A percentile compares a stretch with the other conserved stretches of the same genome.
These are phyloP conservation scores for Metarhizium album DNA, from an alignment of 2,329 filamentous ascomycete genomes.

Conservation along the genomic window DNA sequence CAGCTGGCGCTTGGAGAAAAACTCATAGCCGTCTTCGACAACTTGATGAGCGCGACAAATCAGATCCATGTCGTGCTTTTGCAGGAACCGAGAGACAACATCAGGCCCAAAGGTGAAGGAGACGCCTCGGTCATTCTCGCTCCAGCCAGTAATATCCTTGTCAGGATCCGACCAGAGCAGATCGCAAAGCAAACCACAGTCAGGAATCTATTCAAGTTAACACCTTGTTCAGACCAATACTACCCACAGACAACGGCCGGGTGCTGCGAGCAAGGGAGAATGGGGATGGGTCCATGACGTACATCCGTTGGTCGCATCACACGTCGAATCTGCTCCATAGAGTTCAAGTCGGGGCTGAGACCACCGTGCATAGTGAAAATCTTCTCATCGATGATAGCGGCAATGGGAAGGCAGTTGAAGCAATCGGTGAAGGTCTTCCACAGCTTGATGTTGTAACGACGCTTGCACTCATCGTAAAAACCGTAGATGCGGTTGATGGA, in stretches of 20 bases:
- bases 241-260: conserved; percentile 5
- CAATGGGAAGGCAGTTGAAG: conserved; percentile 98
- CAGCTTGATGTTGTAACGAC: conserved; percentile 97
- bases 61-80: conserved; percentile 99
- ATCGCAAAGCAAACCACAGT: conserved; percentile 95
- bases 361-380: conserved; percentile 99
- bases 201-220: conserved; percentile 62
- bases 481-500: conserved; percentile 99
- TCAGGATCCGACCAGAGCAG: conserved; percentile 97
- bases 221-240: conserved; percentile 10
- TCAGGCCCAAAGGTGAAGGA: conserved; percentile 98
- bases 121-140: conserved; percentile 96
- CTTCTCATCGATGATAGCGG: conserved; percentile 98
- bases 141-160: conserved; percentile 99
- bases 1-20: conserved; percentile 96
- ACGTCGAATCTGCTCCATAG: conserved; percentile 98
- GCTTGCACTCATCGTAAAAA: conserved; percentile 99
- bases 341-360: conserved; percentile 92
- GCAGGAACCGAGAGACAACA: conserved; percentile 91
- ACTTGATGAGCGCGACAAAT: conserved; percentile 98
- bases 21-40: conserved; percentile 98
- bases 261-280: too few relatives aligned
- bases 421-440: conserved; percentile 99
- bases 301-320: conserved; percentile 99
- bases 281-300: conserved; percentile 33